phyloP scores from a whole-genome alignment of 345 rosid species.

The Pseudoturritis turrita region DNA sequence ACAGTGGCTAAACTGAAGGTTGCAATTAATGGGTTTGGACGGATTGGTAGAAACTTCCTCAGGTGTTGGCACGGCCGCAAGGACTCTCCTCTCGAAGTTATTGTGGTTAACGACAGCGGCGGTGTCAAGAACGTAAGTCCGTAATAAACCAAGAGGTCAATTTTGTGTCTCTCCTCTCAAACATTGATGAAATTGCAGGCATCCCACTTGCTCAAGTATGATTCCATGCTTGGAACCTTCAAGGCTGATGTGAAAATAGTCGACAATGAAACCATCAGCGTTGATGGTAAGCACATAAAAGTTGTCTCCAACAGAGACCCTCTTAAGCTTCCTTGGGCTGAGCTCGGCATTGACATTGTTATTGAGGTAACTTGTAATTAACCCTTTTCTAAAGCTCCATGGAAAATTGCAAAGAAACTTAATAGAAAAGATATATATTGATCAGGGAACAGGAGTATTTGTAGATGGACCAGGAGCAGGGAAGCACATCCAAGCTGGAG shows the following conservation, averaged over 20 bases:
- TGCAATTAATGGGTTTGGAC: conserved; percentile 94
- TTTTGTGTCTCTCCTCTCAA: not conserved
- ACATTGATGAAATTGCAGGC: conserved; percentile 46
- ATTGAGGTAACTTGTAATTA: conserved; percentile 55
- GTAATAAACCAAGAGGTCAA: not conserved
- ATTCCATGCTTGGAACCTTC: conserved; percentile 93
- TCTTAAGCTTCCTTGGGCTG: conserved; percentile 98
- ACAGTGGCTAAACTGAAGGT: conserved; percentile 88
- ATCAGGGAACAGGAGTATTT: conserved; percentile 96
- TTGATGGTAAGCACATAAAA: conserved; percentile 87
- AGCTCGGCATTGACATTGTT: conserved; percentile 94
- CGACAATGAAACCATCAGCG: conserved; percentile 66
- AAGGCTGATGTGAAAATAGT: conserved; percentile 89
- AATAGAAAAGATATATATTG: not conserved
- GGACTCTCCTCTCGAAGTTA: conserved; percentile 86
- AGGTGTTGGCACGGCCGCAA: conserved; percentile 98
- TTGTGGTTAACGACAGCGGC: conserved; percentile 94
- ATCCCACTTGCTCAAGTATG: conserved; percentile 93
- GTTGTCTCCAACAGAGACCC: conserved; percentile 95
- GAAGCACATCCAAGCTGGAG: conserved; percentile 98
- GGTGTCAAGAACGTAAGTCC: conserved; percentile 92
- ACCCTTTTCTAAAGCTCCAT: not conserved
- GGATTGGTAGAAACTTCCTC: conserved; percentile 97
- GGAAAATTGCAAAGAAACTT: not conserved
- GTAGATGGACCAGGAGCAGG: conserved; percentile 99